A percentile compares a stretch with the other conserved stretches of the same genome.
Conservation (phyloP, 2,329 filamentous ascomycete genomes). For the Aspergillus phoenicis region DNA sequence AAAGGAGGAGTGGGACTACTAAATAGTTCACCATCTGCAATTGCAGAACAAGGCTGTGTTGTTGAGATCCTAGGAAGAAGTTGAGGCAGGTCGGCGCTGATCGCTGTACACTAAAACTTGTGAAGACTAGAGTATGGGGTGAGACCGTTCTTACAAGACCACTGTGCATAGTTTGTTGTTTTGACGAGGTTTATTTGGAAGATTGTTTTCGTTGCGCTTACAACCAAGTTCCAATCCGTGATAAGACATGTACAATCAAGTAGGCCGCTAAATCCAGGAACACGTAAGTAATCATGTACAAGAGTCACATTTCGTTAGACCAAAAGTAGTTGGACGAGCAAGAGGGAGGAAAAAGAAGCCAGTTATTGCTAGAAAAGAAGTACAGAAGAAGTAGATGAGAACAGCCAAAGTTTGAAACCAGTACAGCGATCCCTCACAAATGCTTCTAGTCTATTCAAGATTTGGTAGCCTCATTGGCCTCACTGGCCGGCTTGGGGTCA, state of each 20-base stretch:
- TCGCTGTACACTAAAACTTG: slow-evolving; percentile 39
- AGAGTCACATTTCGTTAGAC: slow-evolving; percentile 22
- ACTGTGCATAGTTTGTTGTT: slow-evolving; percentile 38
- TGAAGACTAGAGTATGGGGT: slow-evolving; percentile 29
- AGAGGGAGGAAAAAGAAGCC: no score
- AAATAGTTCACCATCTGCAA: slow-evolving; percentile 20
- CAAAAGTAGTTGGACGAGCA: slow-evolving; percentile 13
- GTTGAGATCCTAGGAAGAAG: slow-evolving; percentile 11
- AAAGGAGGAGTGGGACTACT: slow-evolving; percentile 76
- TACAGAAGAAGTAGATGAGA: slow-evolving; percentile 20
- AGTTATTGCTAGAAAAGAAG: slow-evolving; percentile 19
- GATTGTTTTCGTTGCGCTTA: slow-evolving; percentile 30
- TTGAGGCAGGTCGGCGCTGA: slow-evolving; percentile 18
- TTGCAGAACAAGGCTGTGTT: slow-evolving; percentile 15
- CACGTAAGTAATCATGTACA: slow-evolving; percentile 20
- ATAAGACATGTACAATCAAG: slow-evolving; percentile 3
- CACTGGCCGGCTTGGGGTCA: slow-evolving; percentile 51
- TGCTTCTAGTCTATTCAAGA: slow-evolving; percentile 20
- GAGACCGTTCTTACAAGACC: slow-evolving; percentile 27
- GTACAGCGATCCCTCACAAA: slow-evolving; percentile 21
- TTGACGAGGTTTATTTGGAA: slow-evolving; percentile 33
- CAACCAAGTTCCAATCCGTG: slow-evolving; percentile 4
- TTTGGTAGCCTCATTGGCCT: slow-evolving; percentile 51
- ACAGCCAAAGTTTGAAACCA: slow-evolving; percentile 16
- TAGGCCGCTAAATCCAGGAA: slow-evolving; percentile 3